These are phyloP conservation scores for Pseudogymnoascus sp. DNA, from an alignment of 2,329 filamentous ascomycete species.

Conservation along the genomic window DNA sequence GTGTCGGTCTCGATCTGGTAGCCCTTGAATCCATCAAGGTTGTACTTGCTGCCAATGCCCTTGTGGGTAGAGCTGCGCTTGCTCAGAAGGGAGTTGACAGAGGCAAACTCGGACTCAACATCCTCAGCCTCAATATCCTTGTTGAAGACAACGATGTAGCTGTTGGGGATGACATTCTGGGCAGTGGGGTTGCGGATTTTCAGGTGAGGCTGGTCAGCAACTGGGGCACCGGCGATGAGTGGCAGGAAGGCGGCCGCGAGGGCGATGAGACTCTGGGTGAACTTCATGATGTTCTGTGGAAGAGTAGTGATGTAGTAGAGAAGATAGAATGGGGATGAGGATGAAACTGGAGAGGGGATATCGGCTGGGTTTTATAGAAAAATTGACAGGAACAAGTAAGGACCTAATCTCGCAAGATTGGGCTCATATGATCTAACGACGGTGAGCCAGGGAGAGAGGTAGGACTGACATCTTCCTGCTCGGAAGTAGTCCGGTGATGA, in stretches of 20 bases:
- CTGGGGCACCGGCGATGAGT: constrained; percentile 21
- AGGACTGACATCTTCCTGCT: neutral
- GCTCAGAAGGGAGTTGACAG: constrained; percentile 41
- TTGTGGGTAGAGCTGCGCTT: constrained; percentile 42
- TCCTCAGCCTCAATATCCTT: constrained; percentile 39
- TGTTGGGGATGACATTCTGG: constrained; percentile 43
- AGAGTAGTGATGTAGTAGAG: neutral
- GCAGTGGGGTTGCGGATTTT: constrained; percentile 39
- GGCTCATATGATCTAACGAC: neutral
- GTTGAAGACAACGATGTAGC: constrained; percentile 60
- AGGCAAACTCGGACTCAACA: constrained; percentile 42
- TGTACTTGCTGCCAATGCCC: constrained; percentile 22
- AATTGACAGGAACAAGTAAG: too few relatives aligned
- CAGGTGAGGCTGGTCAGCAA: neutral
- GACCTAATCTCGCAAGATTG: too few relatives aligned
- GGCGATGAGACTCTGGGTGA: constrained; percentile 10
- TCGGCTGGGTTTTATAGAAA: too few relatives aligned
- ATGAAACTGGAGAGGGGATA: neutral
- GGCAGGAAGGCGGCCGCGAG: constrained; percentile 23
- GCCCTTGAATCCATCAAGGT: constrained; percentile 22
- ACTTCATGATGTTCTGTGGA: neutral
- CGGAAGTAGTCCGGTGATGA: neutral
- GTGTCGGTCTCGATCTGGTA: constrained; percentile 23
- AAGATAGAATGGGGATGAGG: neutral
- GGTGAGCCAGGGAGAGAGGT: neutral